Conservation (phyloP, 2,329 filamentous ascomycete species). For the Ceratocystis papillata region DNA sequence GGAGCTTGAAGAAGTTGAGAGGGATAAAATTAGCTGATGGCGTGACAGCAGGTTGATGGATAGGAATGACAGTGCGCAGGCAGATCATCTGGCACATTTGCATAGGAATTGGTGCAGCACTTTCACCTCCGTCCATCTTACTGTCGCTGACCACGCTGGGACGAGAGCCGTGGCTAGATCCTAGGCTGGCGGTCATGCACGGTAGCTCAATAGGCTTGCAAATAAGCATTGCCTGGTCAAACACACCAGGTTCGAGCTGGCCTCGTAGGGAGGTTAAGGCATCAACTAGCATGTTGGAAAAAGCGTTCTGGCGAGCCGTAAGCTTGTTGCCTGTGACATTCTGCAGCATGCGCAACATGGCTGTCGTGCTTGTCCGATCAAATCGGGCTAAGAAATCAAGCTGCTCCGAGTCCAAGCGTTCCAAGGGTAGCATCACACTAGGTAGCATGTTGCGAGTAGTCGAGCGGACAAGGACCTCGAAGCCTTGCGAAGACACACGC, state of each 20-base stretch:
- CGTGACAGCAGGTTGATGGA: constrained; percentile 40
- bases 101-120: not conserved
- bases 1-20: constrained; percentile 53
- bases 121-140: not conserved
- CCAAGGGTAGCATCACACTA: constrained; percentile 43
- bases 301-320: constrained; percentile 36
- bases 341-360: constrained; percentile 34
- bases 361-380: constrained; percentile 36
- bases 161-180: not conserved
- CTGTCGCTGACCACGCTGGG: not conserved
- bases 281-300: constrained; percentile 38
- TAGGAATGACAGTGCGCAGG: constrained; percentile 52
- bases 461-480: constrained; percentile 52
- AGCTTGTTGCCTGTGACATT: constrained; percentile 31
- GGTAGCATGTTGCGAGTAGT: constrained; percentile 50
- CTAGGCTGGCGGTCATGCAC: constrained; percentile 27
- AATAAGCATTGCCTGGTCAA: constrained; percentile 39
- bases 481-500: constrained; percentile 42
- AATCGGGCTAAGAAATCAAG: constrained; percentile 44
- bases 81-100: constrained; percentile 35
- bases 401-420: constrained; percentile 45
- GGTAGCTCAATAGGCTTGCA: constrained; percentile 37
- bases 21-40: constrained; percentile 49
- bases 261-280: constrained; percentile 35
- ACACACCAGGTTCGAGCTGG: constrained; percentile 37